Conservation (phyloP, 768 basidiomycete genomes). For the Boletales sp. region DNA sequence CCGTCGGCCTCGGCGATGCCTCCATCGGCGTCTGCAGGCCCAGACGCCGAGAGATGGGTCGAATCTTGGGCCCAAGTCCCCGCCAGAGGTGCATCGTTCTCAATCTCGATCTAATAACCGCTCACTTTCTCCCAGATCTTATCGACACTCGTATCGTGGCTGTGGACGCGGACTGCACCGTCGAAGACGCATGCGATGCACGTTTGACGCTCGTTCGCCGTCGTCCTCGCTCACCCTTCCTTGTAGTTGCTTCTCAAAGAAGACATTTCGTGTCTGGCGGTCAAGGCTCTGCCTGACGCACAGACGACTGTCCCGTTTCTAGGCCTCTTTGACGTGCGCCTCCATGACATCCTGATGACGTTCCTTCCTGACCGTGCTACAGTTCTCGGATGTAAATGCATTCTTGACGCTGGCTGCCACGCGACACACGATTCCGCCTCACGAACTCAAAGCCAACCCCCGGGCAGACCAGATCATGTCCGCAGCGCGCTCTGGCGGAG, state of each 20-base stretch:
- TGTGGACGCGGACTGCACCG: constrained; percentile 66
- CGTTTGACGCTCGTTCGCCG: constrained; percentile 16
- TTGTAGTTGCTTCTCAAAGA: constrained; percentile 58
- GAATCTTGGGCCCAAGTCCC: constrained; percentile 51
- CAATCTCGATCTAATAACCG: neutral
- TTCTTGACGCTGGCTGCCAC: constrained; percentile 82
- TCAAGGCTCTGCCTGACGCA: constrained; percentile 37
- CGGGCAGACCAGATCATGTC: constrained; percentile 66
- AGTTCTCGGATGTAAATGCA: constrained; percentile 88
- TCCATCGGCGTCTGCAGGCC: constrained; percentile 12
- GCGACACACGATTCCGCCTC: constrained; percentile 59
- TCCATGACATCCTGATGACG: neutral
- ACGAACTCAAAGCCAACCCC: constrained; percentile 56
- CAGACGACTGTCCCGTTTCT: constrained; percentile 31
- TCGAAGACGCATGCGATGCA: constrained; percentile 83
- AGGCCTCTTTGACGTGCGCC: constrained; percentile 74
- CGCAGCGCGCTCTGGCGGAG: constrained; percentile 70
- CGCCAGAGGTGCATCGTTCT: constrained; percentile 49
- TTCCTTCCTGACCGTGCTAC: constrained; percentile 6
- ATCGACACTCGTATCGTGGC: constrained; percentile 65
- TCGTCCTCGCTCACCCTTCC: neutral
- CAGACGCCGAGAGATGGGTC: constrained; percentile 52
- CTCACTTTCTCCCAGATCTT: constrained; percentile 44
- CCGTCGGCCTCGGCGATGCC: constrained; percentile 7
- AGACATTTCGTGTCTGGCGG: constrained; percentile 61